A percentile compares a stretch with the other conserved stretches of the same genome.
phyloP scores from a whole-genome alignment of 371 early-diverging fungal species.

The Syncephalastrum monosporum region DNA sequence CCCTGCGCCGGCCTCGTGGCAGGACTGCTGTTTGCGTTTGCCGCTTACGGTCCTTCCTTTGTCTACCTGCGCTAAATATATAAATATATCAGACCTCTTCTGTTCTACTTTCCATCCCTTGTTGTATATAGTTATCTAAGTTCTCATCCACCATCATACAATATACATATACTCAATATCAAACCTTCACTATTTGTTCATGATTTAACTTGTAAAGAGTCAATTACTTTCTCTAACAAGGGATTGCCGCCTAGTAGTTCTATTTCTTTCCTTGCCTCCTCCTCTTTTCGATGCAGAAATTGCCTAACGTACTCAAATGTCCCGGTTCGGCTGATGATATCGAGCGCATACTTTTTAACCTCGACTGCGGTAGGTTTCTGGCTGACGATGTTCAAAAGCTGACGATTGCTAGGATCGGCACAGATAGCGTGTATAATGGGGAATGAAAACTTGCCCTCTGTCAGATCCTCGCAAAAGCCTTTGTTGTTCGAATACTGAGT shows the following conservation, averaged over 20 bases:
- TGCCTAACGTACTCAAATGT: conserved; percentile 78
- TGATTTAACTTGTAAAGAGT: conserved; percentile 21
- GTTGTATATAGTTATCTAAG: no score
- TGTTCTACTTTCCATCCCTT: no score
- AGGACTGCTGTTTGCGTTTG: conserved; percentile 69
- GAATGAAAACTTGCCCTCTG: conserved; percentile 97
- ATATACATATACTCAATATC: no score
- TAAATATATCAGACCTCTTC: no score
- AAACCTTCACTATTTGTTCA: background rate
- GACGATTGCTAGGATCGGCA: conserved; percentile 53
- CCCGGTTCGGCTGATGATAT: conserved; percentile 69
- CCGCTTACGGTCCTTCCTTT: conserved; percentile 52
- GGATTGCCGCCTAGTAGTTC: conserved; percentile 76
- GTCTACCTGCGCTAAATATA: no score
- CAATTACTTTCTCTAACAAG: conserved; percentile 58
- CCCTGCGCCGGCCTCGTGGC: conserved; percentile 72
- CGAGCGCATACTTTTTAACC: conserved; percentile 86
- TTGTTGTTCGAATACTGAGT: conserved; percentile 85
- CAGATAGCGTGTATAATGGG: conserved; percentile 88
- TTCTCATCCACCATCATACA: no score
- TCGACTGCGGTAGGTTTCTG: conserved; percentile 80
- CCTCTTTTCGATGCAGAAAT: conserved; percentile 60
- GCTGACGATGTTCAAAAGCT: conserved; percentile 78
- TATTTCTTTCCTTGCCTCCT: conserved; percentile 59
- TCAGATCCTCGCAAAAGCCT: conserved; percentile 95